phyloP scores from a whole-genome alignment of 2,329 filamentous ascomycete species.

The Neodidymelliopsis sp. region DNA sequence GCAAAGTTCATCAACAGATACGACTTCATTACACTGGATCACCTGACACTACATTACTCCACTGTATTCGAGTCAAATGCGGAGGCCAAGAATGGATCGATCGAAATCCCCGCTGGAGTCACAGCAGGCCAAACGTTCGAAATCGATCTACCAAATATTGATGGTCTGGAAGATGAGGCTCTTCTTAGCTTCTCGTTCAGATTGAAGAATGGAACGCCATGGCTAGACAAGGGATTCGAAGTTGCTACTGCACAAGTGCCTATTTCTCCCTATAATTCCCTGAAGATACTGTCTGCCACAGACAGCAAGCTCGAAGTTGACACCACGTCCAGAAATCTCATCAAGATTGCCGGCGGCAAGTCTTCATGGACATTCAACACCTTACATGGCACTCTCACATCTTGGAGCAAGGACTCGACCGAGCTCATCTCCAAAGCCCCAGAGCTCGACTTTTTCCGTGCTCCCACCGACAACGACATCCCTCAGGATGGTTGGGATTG shows the following conservation, averaged over 20 bases:
- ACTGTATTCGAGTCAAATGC: slow-evolving; percentile 17
- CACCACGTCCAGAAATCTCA: slow-evolving; percentile 23
- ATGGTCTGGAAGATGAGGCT: slow-evolving; percentile 19
- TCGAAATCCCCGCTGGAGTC: slow-evolving; percentile 37
- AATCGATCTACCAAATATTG: slow-evolving; percentile 31
- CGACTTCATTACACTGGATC: slow-evolving; percentile 50
- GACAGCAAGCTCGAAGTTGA: slow-evolving; percentile 50
- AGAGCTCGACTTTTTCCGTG: slow-evolving; percentile 66
- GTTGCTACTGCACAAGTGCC: slow-evolving; percentile 47
- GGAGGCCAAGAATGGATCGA: slow-evolving; percentile 17
- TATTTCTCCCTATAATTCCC: slow-evolving; percentile 19
- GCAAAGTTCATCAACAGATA: slow-evolving; percentile 44
- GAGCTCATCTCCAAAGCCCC: slow-evolving; percentile 45
- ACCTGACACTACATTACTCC: slow-evolving; percentile 35
- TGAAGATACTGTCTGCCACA: slow-evolving; percentile 45
- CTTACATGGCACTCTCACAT: slow-evolving; percentile 60
- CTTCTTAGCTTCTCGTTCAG: slow-evolving; percentile 41
- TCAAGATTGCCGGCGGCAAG: slow-evolving; percentile 29
- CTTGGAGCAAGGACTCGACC: slow-evolving; percentile 38
- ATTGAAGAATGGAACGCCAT: slow-evolving; percentile 42
- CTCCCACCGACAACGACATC: slow-evolving; percentile 71
- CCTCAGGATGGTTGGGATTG: slow-evolving; percentile 65
- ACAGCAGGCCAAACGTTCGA: slow-evolving; percentile 37
- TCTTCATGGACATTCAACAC: slow-evolving; percentile 59
- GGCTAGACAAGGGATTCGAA: slow-evolving; percentile 45